Evolutionary conservation across 805 yeast genomes (phyloP).

Genomic region (Candida maltosa): DNA sequence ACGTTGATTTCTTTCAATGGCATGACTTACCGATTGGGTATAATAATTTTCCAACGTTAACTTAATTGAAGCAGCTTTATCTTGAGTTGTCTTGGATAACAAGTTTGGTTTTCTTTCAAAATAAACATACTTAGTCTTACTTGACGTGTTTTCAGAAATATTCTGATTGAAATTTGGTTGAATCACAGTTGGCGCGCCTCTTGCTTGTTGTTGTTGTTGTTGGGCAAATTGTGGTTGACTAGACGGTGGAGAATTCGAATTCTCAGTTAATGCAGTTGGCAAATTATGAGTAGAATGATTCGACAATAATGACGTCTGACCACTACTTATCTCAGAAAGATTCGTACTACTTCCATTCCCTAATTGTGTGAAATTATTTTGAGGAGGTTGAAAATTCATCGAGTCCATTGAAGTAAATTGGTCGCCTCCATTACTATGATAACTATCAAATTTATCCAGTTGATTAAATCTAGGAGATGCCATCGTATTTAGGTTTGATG

Average conservation of each 20-base stretch:
- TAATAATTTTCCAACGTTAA: slow-evolving; percentile 80
- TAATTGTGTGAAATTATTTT: slow-evolving; percentile 33
- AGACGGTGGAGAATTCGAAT: slow-evolving; percentile 6
- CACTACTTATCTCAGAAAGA: slow-evolving; percentile 31
- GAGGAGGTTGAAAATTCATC: slow-evolving; percentile 36
- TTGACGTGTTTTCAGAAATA: slow-evolving; percentile 11
- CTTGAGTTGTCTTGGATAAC: slow-evolving; percentile 72
- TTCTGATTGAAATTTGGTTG: slow-evolving; percentile 1
- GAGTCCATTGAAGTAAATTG: slow-evolving; percentile 38
- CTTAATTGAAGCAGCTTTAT: slow-evolving; percentile 80
- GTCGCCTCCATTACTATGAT: slow-evolving; percentile 11
- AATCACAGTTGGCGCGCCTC: slow-evolving; percentile 10
- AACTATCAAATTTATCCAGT: slow-evolving; percentile 1
- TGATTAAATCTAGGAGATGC: slow-evolving; percentile 12
- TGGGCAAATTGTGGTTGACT: slow-evolving; percentile 9
- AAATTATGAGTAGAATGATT: slow-evolving; percentile 21
- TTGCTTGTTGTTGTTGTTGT: slow-evolving; percentile 13
- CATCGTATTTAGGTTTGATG: slow-evolving; percentile 10
- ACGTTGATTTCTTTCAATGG: slow-evolving; percentile 93
- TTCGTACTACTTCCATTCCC: slow-evolving; percentile 38
- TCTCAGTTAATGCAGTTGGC: neutral
- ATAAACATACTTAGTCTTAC: slow-evolving; percentile 51
- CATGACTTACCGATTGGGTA: slow-evolving; percentile 82
- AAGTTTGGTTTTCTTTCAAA: slow-evolving; percentile 82
- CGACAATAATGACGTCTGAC: slow-evolving; percentile 15